These are phyloP conservation scores for Rhododendron kiyosumense DNA, from an alignment of 148 eudicot species.

Conservation along the genomic window DNA sequence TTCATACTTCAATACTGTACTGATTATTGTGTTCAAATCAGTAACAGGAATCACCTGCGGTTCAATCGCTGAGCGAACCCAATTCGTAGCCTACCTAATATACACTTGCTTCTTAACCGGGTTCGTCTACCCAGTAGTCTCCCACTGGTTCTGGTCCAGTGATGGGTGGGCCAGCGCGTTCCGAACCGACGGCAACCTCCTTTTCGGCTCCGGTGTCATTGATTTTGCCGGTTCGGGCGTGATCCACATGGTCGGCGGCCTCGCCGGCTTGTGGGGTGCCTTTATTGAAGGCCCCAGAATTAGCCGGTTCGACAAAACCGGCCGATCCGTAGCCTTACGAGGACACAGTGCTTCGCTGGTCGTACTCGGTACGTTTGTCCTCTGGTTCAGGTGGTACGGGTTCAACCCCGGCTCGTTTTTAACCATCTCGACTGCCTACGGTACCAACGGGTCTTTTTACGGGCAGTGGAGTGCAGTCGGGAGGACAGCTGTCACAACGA, in stretches of 20 bases:
- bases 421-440: conserved; percentile 24
- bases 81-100: conserved; percentile 38
- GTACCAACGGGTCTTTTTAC: conserved; percentile 14
- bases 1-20: neutral
- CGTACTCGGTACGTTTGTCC: conserved; percentile 35
- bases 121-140: conserved; percentile 40
- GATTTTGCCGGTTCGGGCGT: conserved; percentile 52
- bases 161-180: conserved; percentile 39
- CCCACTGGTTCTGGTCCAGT: conserved; percentile 43
- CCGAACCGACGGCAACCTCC: conserved; percentile 10
- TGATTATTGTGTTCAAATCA: neutral
- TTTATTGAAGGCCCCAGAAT: conserved; percentile 33
- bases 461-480: conserved; percentile 46
- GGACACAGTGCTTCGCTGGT: conserved; percentile 39
- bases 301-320: conserved; percentile 30
- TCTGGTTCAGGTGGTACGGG: conserved; percentile 50
- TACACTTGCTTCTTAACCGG: conserved; percentile 41
- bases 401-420: conserved; percentile 44
- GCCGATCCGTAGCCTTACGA: conserved; percentile 27
- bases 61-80: conserved; percentile 45
- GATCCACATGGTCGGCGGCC: conserved; percentile 46
- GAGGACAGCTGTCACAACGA: conserved; percentile 46
- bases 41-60: conserved; percentile 29
- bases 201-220: conserved; percentile 33
- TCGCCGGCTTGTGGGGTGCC: conserved; percentile 47